Evolutionary conservation across 1,284 basidiomycete genomes (phyloP).

Genomic region (Pseudozyma hubeiensis): DNA sequence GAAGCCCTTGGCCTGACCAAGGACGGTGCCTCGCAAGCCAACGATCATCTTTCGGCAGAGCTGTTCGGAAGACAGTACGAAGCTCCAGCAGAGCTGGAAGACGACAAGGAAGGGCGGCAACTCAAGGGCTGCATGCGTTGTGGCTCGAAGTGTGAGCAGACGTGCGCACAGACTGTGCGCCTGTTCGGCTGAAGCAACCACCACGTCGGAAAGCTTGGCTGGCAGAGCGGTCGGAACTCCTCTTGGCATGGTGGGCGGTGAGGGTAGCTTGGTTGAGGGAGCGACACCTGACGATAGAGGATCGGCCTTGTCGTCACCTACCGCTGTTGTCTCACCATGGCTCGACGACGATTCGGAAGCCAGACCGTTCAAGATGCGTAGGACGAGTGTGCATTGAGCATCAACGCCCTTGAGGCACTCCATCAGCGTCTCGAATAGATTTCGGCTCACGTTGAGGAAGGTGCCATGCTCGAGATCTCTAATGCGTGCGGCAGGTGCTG

Average conservation of each 20-base stretch:
- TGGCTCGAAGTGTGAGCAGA: conserved; percentile 76
- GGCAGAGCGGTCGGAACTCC: conserved; percentile 70
- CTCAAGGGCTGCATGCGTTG: conserved; percentile 78
- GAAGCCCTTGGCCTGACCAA: conserved; percentile 83
- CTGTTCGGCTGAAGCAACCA: conserved; percentile 83
- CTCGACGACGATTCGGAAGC: background rate
- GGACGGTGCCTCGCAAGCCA: conserved; percentile 74
- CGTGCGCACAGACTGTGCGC: conserved; percentile 84
- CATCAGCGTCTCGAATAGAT: conserved; percentile 78
- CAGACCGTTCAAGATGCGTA: conserved; percentile 74
- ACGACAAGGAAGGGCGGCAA: conserved; percentile 82
- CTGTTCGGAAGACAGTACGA: conserved; percentile 86
- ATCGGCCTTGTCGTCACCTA: background rate
- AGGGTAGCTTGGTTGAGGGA: background rate
- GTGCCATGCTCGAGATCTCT: conserved; percentile 77
- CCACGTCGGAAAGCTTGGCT: conserved; percentile 75
- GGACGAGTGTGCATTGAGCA: conserved; percentile 75
- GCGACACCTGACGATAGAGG: background rate
- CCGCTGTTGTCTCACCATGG: background rate
- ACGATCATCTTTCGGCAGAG: conserved; percentile 90
- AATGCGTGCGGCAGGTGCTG: conserved; percentile 67
- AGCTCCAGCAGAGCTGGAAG: conserved; percentile 87
- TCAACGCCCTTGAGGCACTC: conserved; percentile 80
- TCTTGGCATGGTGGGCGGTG: conserved; percentile 42
- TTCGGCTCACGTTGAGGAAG: conserved; percentile 77